A percentile compares a stretch with the other conserved stretches of the same genome.
phyloP scores from a whole-genome alignment of 805 yeast species.

The Candida incommunis region DNA sequence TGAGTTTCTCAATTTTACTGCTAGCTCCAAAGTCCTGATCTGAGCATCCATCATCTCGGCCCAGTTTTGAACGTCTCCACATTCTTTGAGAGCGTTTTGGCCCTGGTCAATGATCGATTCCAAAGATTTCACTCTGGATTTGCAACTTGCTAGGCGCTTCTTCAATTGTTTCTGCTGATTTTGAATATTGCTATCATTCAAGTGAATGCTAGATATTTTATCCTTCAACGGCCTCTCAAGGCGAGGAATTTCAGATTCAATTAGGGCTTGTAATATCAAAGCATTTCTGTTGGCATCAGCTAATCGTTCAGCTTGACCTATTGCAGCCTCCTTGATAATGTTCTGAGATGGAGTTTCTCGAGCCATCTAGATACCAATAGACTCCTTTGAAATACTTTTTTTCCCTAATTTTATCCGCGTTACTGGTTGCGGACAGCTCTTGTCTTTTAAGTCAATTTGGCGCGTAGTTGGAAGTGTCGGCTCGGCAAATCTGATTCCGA shows the following conservation, averaged over 20 bases:
- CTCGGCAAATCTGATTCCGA: no score
- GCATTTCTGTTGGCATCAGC: constrained; percentile 4
- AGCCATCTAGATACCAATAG: no score
- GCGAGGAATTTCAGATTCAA: background rate
- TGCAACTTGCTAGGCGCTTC: constrained; percentile 4
- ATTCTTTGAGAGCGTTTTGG: constrained; percentile 11
- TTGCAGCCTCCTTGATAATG: constrained; percentile 12
- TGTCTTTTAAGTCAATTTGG: no score
- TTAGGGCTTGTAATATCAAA: background rate
- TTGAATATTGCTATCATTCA: constrained; percentile 5
- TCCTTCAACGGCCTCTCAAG: constrained; percentile 13
- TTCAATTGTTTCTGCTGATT: constrained; percentile 7
- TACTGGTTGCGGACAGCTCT: no score
- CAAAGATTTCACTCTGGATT: constrained; percentile 5
- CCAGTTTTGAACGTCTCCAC: constrained; percentile 34
- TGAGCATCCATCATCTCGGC: constrained; percentile 63
- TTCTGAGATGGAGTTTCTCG: constrained; percentile 10
- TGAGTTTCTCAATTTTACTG: no score
- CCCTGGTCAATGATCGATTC: constrained; percentile 1
- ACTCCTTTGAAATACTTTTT: no score
- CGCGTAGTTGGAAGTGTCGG: no score
- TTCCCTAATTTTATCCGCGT: no score
- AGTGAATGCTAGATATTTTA: constrained; percentile 5
- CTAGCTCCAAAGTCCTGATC: constrained; percentile 52
- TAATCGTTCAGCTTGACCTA: constrained; percentile 11